phyloP scores from a whole-genome alignment of 768 basidiomycete species.

The Boletus speciosus region DNA sequence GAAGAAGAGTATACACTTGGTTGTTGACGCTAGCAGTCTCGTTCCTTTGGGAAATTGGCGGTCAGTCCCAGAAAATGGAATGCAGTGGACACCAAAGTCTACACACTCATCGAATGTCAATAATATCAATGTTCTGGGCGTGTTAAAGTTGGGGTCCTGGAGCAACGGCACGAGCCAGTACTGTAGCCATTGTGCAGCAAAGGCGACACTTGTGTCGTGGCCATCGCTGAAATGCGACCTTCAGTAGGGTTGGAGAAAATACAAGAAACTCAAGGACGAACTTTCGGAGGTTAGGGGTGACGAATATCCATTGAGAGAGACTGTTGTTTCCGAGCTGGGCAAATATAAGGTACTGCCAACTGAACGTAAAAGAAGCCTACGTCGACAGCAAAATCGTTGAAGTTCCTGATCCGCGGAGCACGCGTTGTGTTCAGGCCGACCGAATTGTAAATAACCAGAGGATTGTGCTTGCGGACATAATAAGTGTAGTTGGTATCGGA shows the following conservation, averaged over 20 bases:
- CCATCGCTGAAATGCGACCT: constrained; percentile 41
- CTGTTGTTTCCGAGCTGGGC: constrained; percentile 34
- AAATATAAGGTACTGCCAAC: background rate
- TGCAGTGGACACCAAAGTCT: background rate
- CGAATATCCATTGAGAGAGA: constrained; percentile 55
- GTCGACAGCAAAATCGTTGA: constrained; percentile 59
- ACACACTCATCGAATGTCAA: constrained; percentile 61
- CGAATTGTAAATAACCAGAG: constrained; percentile 48
- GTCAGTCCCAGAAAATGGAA: background rate
- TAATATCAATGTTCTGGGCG: constrained; percentile 50
- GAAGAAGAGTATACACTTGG: constrained; percentile 41
- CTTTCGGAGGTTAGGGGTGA: constrained; percentile 53
- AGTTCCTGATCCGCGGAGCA: constrained; percentile 46
- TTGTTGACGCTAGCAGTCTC: constrained; percentile 39
- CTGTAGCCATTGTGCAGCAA: constrained; percentile 43
- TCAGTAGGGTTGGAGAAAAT: background rate
- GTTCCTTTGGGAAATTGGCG: constrained; percentile 13
- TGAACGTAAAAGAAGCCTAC: constrained; percentile 17
- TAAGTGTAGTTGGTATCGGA: constrained; percentile 36
- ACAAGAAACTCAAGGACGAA: constrained; percentile 3
- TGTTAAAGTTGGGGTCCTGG: constrained; percentile 49
- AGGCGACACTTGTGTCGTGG: constrained; percentile 55
- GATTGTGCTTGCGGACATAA: constrained; percentile 55
- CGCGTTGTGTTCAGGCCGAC: constrained; percentile 42
- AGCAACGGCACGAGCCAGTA: constrained; percentile 53